Conservation (phyloP, 208 protist species). For the Lotmaria passim region DNA sequence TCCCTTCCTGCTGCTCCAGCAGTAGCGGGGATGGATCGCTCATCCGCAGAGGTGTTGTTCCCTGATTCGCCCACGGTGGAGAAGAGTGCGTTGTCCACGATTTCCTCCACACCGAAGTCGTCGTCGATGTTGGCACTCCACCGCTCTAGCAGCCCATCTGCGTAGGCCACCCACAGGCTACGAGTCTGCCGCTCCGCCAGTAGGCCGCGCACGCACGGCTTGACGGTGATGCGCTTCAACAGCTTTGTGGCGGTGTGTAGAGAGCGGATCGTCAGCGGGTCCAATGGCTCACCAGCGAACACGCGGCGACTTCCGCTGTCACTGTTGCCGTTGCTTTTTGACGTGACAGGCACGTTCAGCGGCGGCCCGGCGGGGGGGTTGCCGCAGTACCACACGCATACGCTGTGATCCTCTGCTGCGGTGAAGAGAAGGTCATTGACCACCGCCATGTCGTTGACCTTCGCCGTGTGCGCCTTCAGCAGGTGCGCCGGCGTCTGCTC, state of each 20-base stretch:
- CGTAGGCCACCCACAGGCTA: conserved; percentile 85
- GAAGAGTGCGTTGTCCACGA: conserved; percentile 52
- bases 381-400: conserved; percentile 72
- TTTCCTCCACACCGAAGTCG: conserved; percentile 86
- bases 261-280: conserved; percentile 7
- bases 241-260: conserved; percentile 22
- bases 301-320: not conserved
- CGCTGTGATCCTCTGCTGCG: conserved; percentile 65
- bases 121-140: conserved; percentile 87
- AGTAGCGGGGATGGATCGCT: not conserved
- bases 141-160: conserved; percentile 77
- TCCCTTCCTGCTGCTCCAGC: not conserved
- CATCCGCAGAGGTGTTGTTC: not conserved
- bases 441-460: conserved; percentile 68
- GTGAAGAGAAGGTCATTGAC: conserved; percentile 79
- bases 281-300: not conserved
- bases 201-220: conserved; percentile 55
- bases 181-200: conserved; percentile 53
- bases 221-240: conserved; percentile 64
- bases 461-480: conserved; percentile 55
- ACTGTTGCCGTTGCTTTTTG: not conserved
- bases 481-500: conserved; percentile 33
- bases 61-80: not conserved
- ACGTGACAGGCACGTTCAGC: not conserved
- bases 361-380: not conserved